Percentiles rank a stretch among this genome's conserved stretches.
Evolutionary conservation across 345 rosid genomes (phyloP).

Genomic region (Brassica rapa): DNA sequence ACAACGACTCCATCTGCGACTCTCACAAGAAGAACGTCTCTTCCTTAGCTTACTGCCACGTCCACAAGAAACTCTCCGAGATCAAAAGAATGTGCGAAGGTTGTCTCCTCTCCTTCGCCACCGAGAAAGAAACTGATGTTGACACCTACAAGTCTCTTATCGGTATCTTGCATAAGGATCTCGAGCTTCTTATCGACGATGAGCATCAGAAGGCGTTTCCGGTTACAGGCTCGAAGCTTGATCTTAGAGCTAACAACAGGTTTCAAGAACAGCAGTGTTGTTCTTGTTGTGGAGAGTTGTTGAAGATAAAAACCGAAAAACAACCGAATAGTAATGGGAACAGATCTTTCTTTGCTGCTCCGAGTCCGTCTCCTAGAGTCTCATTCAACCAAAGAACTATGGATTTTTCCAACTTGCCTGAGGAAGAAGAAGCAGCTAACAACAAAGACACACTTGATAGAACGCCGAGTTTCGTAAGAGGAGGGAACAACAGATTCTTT

Average conservation of each 20-base stretch:
- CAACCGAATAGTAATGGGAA: slow-evolving; percentile 34
- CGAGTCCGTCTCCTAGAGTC: slow-evolving; percentile 78
- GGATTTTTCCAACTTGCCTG: slow-evolving; percentile 34
- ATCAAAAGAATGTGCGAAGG: slow-evolving; percentile 81
- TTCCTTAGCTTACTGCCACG: slow-evolving; percentile 79
- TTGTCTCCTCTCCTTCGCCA: slow-evolving; percentile 90
- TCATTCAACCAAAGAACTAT: slow-evolving; percentile 44
- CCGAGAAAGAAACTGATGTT: slow-evolving; percentile 76
- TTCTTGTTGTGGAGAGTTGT: slow-evolving; percentile 66
- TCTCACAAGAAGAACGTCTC: slow-evolving; percentile 82
- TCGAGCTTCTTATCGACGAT: slow-evolving; percentile 71
- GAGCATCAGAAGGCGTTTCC: slow-evolving; percentile 54
- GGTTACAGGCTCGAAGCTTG: slow-evolving; percentile 42
- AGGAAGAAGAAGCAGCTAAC: slow-evolving; percentile 29
- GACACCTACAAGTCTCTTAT: slow-evolving; percentile 80
- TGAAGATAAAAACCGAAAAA: slow-evolving; percentile 49
- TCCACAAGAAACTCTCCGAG: slow-evolving; percentile 85
- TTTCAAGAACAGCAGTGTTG: slow-evolving; percentile 43
- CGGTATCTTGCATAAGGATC: slow-evolving; percentile 79
- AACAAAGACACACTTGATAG: slow-evolving; percentile 38
- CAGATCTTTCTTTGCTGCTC: slow-evolving; percentile 49
- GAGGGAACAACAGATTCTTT: slow-evolving; percentile 64
- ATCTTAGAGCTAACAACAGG: slow-evolving; percentile 33
- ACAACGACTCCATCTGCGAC: slow-evolving; percentile 81
- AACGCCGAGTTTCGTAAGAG: slow-evolving; percentile 53